Evolutionary conservation across 768 basidiomycete genomes (phyloP).

Genomic region (Collybia nuda): DNA sequence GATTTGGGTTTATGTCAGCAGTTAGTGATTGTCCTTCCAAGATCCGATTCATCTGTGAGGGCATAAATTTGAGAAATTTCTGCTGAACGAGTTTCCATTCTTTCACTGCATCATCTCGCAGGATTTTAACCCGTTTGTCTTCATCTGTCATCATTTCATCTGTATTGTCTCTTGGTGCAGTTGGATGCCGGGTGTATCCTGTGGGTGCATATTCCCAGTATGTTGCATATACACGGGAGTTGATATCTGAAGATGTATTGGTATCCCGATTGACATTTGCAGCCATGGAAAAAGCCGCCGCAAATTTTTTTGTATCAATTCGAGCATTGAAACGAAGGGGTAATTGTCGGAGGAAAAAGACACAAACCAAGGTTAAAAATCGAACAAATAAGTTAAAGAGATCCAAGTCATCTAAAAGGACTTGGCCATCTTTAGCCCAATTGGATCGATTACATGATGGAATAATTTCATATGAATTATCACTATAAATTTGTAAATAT

Average conservation of each 20-base stretch:
- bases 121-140: background rate
- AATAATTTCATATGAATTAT: background rate
- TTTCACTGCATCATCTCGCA: too few relatives aligned
- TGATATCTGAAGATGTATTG: background rate
- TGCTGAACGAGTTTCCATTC: too few relatives aligned
- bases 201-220: background rate
- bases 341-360: slow-evolving; percentile 3
- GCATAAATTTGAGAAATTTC: too few relatives aligned
- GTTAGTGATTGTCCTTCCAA: too few relatives aligned
- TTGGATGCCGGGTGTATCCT: background rate
- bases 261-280: too few relatives aligned
- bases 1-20: too few relatives aligned
- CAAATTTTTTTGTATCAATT: background rate
- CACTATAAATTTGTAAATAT: background rate
- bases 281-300: background rate
- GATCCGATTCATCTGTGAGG: too few relatives aligned
- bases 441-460: slow-evolving; percentile 2
- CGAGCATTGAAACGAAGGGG: background rate
- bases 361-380: background rate
- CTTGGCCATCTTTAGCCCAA: slow-evolving; percentile 1
- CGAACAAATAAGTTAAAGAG: slow-evolving; percentile 2
- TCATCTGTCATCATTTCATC: background rate
- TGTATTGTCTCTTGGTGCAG: background rate
- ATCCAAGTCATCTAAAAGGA: background rate
- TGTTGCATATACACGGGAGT: too few relatives aligned